A percentile compares a stretch with the other conserved stretches of the same genome.
phyloP scores from a whole-genome alignment of 208 protist genomes.

The Leishmania arabica region DNA sequence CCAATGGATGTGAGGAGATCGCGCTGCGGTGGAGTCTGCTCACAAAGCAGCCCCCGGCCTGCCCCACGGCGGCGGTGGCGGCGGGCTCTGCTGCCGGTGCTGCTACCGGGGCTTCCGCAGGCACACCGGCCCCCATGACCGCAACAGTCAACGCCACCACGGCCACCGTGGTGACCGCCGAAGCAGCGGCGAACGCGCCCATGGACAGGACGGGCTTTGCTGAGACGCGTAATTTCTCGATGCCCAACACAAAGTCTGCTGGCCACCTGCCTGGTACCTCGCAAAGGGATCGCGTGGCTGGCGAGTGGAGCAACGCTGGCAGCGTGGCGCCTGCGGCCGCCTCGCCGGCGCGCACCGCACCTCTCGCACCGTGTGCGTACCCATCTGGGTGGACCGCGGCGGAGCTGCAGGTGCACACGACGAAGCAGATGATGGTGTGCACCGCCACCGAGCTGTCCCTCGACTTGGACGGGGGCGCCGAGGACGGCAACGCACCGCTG shows the following conservation, averaged over 20 bases:
- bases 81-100: background rate
- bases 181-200: background rate
- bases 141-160: background rate
- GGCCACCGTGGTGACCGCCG: background rate
- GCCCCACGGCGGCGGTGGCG: background rate
- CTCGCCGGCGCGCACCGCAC: background rate
- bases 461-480: constrained; percentile 2
- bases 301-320: no score
- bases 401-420: constrained; percentile 36
- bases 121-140: background rate
- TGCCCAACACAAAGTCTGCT: background rate
- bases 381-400: constrained; percentile 28
- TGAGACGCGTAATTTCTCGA: background rate
- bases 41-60: constrained; percentile 6
- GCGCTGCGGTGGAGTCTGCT: constrained; percentile 29
- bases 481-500: constrained; percentile 27
- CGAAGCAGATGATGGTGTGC: constrained; percentile 21
- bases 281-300: no score
- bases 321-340: background rate
- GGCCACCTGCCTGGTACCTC: no score
- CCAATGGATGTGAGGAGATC: constrained; percentile 33
- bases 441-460: constrained; percentile 23
- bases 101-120: background rate
- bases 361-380: background rate
- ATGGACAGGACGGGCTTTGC: background rate